Conservation (phyloP, 768 basidiomycete genomes). For the Xanthoconium stramineum region DNA sequence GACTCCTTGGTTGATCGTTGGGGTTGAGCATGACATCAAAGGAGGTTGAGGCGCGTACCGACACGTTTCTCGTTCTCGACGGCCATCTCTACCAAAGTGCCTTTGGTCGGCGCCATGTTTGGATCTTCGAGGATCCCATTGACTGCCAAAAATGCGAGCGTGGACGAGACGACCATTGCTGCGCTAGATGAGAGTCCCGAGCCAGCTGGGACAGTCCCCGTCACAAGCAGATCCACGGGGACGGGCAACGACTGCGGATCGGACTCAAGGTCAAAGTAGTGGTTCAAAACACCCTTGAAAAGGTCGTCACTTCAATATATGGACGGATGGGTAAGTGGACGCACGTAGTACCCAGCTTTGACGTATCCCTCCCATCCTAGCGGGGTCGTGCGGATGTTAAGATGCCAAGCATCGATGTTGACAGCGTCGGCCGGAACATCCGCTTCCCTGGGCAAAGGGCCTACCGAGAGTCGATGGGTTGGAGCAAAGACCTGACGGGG, state of each 20-base stretch:
- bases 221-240: slow-evolving; percentile 71
- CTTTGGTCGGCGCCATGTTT: slow-evolving; percentile 43
- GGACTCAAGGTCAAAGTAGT: slow-evolving; percentile 43
- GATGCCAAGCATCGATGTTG: slow-evolving; percentile 57
- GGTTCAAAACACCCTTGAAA: slow-evolving; percentile 61
- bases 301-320: not conserved
- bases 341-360: slow-evolving; percentile 80
- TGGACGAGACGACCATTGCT: slow-evolving; percentile 87
- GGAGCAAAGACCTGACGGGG: slow-evolving; percentile 58
- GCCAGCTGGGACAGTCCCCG: slow-evolving; percentile 82
- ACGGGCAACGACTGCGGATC: slow-evolving; percentile 37
- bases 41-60: slow-evolving; percentile 36
- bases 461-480: slow-evolving; percentile 28
- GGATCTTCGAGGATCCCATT: slow-evolving; percentile 56
- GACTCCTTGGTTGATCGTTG: slow-evolving; percentile 40
- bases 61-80: slow-evolving; percentile 85
- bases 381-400: slow-evolving; percentile 63
- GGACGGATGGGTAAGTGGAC: slow-evolving; percentile 19
- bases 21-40: not conserved
- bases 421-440: slow-evolving; percentile 34
- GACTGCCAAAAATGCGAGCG: slow-evolving; percentile 73
- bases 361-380: slow-evolving; percentile 86
- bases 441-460: slow-evolving; percentile 26
- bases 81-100: slow-evolving; percentile 71
- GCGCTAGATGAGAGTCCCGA: slow-evolving; percentile 86